These are phyloP conservation scores for Penicillium arizonense DNA, from an alignment of 495 filamentous ascomycete species.

Conservation along the genomic window DNA sequence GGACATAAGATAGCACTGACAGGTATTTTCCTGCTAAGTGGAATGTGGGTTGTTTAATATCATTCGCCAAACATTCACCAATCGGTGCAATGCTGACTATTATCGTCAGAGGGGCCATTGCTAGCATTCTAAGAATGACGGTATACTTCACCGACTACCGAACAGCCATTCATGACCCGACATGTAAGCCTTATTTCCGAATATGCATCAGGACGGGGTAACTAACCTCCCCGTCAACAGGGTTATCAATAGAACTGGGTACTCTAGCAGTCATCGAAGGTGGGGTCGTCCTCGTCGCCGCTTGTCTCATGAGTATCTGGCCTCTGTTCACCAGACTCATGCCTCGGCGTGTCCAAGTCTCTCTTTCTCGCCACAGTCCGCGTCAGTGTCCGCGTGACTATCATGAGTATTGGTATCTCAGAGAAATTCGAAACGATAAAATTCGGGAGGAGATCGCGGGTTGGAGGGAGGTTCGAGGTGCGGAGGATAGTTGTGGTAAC, in stretches of 20 bases:
- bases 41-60: conserved; percentile 16
- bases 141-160: conserved; percentile 10
- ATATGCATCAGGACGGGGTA: background rate
- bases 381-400: background rate
- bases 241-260: conserved; percentile 12
- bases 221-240: background rate
- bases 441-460: background rate
- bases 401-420: background rate
- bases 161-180: conserved; percentile 8
- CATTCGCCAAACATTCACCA: background rate
- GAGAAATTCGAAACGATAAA: background rate
- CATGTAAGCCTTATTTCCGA: conserved; percentile 9
- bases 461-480: background rate
- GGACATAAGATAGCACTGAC: conserved; percentile 21
- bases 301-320: conserved; percentile 22
- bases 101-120: conserved; percentile 12
- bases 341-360: conserved; percentile 4
- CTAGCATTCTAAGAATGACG: conserved; percentile 17
- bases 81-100: background rate
- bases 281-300: conserved; percentile 15
- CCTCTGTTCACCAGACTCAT: conserved; percentile 15
- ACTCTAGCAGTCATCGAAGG: conserved; percentile 14
- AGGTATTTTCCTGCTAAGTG: conserved; percentile 21
- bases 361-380: background rate
- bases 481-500: conserved; percentile 4